Evolutionary conservation across 1,284 basidiomycete genomes (phyloP).

Genomic region (Ceraceosorus bombacis): DNA sequence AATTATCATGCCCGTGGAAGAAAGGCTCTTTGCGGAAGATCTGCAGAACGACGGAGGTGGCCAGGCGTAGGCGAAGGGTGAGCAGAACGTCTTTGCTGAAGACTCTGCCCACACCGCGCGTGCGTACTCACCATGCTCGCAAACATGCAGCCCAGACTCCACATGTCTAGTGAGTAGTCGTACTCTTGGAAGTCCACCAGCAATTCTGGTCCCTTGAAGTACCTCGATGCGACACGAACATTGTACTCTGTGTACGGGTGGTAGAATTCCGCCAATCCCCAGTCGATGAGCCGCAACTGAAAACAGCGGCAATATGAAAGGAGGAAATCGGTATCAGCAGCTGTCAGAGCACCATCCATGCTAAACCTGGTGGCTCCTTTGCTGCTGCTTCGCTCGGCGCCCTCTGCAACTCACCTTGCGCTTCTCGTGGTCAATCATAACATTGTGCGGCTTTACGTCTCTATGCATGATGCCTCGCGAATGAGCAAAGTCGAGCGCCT

Average conservation of each 20-base stretch:
- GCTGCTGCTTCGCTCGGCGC: background rate
- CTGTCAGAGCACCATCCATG: background rate
- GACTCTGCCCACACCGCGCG: too few relatives aligned
- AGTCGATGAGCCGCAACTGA: slow-evolving; percentile 89
- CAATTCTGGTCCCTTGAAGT: slow-evolving; percentile 96
- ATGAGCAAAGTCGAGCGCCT: slow-evolving; percentile 96
- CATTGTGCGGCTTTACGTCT: slow-evolving; percentile 98
- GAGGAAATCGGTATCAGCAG: background rate
- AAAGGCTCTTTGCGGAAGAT: slow-evolving; percentile 99
- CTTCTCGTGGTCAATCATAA: slow-evolving; percentile 98
- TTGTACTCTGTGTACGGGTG: slow-evolving; percentile 97
- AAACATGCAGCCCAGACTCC: slow-evolving; percentile 98
- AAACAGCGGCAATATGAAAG: too few relatives aligned
- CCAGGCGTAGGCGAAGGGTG: background rate
- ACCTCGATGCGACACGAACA: slow-evolving; percentile 90
- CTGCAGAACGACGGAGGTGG: slow-evolving; percentile 41
- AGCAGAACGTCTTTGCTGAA: background rate
- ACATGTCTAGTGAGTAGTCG: slow-evolving; percentile 84
- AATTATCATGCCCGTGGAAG: slow-evolving; percentile 99
- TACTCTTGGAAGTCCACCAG: slow-evolving; percentile 98
- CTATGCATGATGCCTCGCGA: slow-evolving; percentile 98
- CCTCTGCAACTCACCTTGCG: slow-evolving; percentile 61
- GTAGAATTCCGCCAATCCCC: slow-evolving; percentile 98
- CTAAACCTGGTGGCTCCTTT: background rate
- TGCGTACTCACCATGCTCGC: slow-evolving; percentile 52